Evolutionary conservation across 345 rosid species (phyloP).

Genomic region (Aquilaria sinensis): DNA sequence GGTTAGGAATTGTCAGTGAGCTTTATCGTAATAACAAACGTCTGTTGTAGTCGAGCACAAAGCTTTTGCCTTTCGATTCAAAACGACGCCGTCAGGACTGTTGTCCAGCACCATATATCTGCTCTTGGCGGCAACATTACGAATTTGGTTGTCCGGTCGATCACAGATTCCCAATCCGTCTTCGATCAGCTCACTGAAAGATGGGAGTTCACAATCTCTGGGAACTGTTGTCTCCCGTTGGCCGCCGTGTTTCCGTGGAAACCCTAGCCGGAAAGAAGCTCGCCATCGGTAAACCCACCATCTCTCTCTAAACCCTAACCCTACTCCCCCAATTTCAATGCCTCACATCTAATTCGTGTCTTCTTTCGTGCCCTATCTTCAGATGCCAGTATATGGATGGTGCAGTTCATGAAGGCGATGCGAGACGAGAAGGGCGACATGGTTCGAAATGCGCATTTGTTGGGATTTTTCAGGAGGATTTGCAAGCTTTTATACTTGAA

Average conservation of each 20-base stretch:
- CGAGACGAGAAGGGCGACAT: conserved; percentile 93
- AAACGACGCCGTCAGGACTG: background rate
- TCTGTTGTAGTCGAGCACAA: no score
- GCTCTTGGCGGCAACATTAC: conserved; percentile 7
- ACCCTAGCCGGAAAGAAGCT: conserved; percentile 81
- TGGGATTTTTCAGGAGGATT: conserved; percentile 90
- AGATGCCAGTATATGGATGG: conserved; percentile 99
- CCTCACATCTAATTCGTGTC: background rate
- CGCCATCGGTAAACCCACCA: conserved; percentile 53
- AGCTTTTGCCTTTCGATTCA: background rate
- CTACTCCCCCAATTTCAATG: background rate
- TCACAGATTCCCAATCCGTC: no score
- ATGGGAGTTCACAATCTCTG: conserved; percentile 81
- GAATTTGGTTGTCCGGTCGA: background rate
- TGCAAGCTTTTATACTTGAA: conserved; percentile 75
- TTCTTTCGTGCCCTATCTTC: conserved; percentile 3
- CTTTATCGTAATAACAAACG: no score
- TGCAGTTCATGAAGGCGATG: conserved; percentile 98
- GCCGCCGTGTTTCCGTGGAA: conserved; percentile 95
- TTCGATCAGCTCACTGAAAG: background rate
- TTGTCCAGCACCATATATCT: background rate
- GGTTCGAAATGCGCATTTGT: conserved; percentile 82
- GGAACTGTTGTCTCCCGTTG: conserved; percentile 88
- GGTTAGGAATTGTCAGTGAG: no score
- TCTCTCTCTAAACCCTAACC: conserved; percentile 8